A percentile compares a stretch with the other conserved stretches of the same genome.
These are phyloP conservation scores for Cyclostephanos tholiformis DNA, from an alignment of 108 stramenopile genomes.

Conservation along the genomic window DNA sequence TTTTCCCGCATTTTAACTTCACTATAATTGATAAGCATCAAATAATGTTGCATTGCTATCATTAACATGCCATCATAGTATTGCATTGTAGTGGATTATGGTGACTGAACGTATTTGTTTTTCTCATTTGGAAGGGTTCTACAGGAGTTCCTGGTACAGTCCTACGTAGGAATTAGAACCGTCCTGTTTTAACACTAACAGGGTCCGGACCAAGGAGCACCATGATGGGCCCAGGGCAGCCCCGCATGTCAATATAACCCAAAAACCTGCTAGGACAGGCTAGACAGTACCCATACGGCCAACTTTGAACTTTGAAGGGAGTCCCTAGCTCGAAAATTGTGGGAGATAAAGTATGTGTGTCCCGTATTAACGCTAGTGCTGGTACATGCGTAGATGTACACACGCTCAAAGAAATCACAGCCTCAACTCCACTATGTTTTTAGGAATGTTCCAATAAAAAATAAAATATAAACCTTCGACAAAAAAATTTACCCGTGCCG, in stretches of 20 bases:
- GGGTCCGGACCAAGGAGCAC: neutral
- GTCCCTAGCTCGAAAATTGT: too few relatives aligned
- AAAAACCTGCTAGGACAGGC: too few relatives aligned
- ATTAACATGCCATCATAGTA: neutral
- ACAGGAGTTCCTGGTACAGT: neutral
- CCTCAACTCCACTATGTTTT: too few relatives aligned
- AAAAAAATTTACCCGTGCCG: too few relatives aligned
- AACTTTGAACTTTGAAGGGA: too few relatives aligned
- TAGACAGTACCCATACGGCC: too few relatives aligned
- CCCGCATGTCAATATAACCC: neutral
- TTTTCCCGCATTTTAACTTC: neutral
- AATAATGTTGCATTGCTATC: neutral
- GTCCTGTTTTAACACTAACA: neutral
- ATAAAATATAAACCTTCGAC: too few relatives aligned
- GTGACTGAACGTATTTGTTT: neutral
- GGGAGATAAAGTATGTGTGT: too few relatives aligned
- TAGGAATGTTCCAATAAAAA: too few relatives aligned
- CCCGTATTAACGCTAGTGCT: too few relatives aligned
- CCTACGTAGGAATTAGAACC: neutral
- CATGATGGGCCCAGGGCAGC: neutral
- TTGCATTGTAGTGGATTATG: neutral
- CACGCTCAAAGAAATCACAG: too few relatives aligned
- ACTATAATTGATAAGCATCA: neutral
- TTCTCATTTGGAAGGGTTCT: neutral
- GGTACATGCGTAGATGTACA: too few relatives aligned